Base-by-base conservation (phyloP, 1,139 yeast species). In the Blastobotrys buckinghamii region DNA sequence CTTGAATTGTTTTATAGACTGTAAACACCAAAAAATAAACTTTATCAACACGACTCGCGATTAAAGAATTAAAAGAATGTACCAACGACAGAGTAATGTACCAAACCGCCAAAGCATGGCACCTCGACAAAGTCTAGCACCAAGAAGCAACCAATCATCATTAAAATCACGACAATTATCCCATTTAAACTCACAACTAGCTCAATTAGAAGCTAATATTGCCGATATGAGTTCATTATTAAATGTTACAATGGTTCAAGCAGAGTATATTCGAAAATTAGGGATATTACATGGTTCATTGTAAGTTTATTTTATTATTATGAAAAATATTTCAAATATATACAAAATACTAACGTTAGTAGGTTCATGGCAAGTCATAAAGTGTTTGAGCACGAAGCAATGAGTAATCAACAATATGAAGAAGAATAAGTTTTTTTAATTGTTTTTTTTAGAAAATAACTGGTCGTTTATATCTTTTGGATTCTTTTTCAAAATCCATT, bases 231-330 rank as follows among this genome's bases (percentile, higher is more conserved):
- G 78, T 57, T 77, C 72, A 53, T 66, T 80, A 54, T 64, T 82
- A 41, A 69, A 71, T 38, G 77, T 77, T 12, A 78, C 85, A 1
- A 70, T 78, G 10, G 71, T 71, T 24, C 87, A 82, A 57, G 81
- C 78, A 46, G 75, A 76, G 52, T 69, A 74, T 29, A 76, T 82
- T 30, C 76, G 79, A 57, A 71, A 72, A 52, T 65, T 82, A 41
- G 87, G 86, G 2, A 72, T 78, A 45, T 69, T 79, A 54, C 87
- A 82, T 54, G 84, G 84, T 1, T 71, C 81, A 20, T 65, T 81
- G 70, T 69, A 59, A 40, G 70, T 65, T 24, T 4, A 7, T 20
- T 27, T 22, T 22, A 5, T 22, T 22, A 22, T 22, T 22, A n/a
- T n/a, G n/a, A n/a, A n/a, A n/a, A n/a, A n/a, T 7, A 22, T 22